Evolutionary conservation across 2,329 filamentous ascomycete species (phyloP).

Genomic region (Talaromyces sp.): DNA sequence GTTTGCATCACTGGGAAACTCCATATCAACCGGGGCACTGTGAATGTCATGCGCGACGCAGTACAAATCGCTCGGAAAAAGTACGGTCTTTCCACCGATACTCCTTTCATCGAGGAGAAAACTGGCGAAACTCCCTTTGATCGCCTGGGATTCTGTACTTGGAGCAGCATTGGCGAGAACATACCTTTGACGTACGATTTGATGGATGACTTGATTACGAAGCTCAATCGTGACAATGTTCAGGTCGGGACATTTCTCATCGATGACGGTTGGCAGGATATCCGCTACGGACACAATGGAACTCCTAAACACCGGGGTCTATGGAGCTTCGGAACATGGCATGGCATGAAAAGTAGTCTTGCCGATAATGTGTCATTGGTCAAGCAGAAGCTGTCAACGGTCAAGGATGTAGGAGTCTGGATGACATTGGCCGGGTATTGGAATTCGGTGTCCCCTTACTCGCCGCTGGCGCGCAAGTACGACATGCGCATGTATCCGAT

Average conservation of each 20-base stretch:
- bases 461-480: neutral
- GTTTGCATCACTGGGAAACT: neutral
- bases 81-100: neutral
- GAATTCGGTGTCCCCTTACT: neutral
- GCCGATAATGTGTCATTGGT: neutral
- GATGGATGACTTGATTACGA: neutral
- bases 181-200: neutral
- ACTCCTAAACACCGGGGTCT: neutral
- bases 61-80: neutral
- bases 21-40: neutral
- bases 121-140: neutral
- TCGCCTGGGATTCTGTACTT: constrained; percentile 3
- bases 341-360: neutral
- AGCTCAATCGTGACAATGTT: neutral
- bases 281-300: neutral
- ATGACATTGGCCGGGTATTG: constrained; percentile 6
- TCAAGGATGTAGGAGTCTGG: constrained; percentile 1
- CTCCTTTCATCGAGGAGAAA: neutral
- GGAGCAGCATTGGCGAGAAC: constrained; percentile 1
- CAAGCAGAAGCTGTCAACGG: neutral
- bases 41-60: neutral
- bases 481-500: neutral
- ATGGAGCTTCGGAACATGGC: neutral
- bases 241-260: neutral
- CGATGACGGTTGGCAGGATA: constrained; percentile 2